Evolutionary conservation across 192 early-diverging fungal genomes (phyloP), one percentile per base, ranked within the genome.

Genomic region (Chytriomyces hyalinus): DNA sequence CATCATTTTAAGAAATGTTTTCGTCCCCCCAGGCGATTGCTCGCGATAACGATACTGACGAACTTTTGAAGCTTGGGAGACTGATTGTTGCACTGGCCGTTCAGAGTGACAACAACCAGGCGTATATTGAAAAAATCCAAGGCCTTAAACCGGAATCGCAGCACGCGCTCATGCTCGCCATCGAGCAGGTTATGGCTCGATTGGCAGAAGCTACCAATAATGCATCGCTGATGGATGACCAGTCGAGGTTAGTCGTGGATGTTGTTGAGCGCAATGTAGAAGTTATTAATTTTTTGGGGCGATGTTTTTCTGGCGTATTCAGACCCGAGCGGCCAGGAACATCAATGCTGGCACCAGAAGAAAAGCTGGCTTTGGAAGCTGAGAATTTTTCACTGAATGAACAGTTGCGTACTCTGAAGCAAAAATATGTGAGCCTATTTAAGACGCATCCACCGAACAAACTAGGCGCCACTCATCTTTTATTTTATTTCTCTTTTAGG

Each of bases 1-100:
- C 36, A 36, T 36, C 36, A 36, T 36, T 36, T 36, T 36, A 36
- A 36, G 36, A 36, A 36, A 36, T 36, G 36, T 36, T 36, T 36
- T 36, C 36, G 36, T 36, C 1, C 36, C 36, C 36, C 36, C 36
- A 36, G 36, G 81, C 87, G 3, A 97, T 99, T 78, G 94, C 94
- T 61, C 92, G 92, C 73, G 94, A 96, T 49, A 87, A 82, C 4
- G 88, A 97, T 72, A 64, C 78, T 0, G 67, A 80, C 2, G 96
- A 98, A 65, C 78, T 93, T 8, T 71, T 96, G 6, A 92, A 92
- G 76, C 88, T 98, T 5, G 94, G 91, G 70, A 88, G 92, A 44
- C 78, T 99, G 49, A 86, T 99, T 7, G 79, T 98, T 17, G 92
- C 91, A 0, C 82, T 96, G 57, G 93, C 96, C 9, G 97, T 99